These are phyloP conservation scores for Piloderma croceum DNA, from an alignment of 768 basidiomycete genomes.

Conservation along the genomic window DNA sequence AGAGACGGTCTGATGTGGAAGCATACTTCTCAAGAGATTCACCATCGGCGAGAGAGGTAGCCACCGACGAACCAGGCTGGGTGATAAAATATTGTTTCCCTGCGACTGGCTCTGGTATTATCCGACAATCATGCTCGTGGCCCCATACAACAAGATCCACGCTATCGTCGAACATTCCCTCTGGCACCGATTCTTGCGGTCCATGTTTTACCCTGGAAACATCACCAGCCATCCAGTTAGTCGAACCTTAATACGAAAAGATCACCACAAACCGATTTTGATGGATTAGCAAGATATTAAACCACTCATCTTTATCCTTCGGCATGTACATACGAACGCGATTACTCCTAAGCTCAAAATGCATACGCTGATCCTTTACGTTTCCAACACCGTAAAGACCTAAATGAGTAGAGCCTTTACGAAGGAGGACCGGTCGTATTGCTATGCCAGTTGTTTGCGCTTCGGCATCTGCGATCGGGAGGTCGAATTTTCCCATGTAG, in stretches of 20 bases:
- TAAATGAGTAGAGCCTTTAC: conserved; percentile 81
- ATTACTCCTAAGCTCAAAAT: conserved; percentile 90
- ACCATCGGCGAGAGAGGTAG: conserved; percentile 90
- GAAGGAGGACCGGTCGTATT: conserved; percentile 83
- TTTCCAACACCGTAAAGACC: conserved; percentile 96
- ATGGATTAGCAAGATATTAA: conserved; percentile 89
- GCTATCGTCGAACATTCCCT: conserved; percentile 95
- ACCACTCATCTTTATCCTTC: conserved; percentile 85
- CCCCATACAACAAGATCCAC: conserved; percentile 96
- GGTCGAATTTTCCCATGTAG: conserved; percentile 96
- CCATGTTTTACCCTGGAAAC: conserved; percentile 80
- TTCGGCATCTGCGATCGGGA: conserved; percentile 63
- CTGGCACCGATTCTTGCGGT: conserved; percentile 90
- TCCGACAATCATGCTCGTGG: conserved; percentile 96
- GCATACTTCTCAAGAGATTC: conserved; percentile 86
- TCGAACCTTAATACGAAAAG: neutral
- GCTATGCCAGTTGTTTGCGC: conserved; percentile 71
- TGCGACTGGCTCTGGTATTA: conserved; percentile 83
- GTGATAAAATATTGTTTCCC: conserved; percentile 89
- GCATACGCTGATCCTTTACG: conserved; percentile 94
- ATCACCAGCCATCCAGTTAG: neutral
- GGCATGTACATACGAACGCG: conserved; percentile 97
- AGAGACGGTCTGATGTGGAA: neutral
- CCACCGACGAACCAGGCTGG: conserved; percentile 93
- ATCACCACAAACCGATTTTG: conserved; percentile 61